Base-by-base conservation (phyloP, 345 rosid species). In the Odontarrhena argentea region DNA sequence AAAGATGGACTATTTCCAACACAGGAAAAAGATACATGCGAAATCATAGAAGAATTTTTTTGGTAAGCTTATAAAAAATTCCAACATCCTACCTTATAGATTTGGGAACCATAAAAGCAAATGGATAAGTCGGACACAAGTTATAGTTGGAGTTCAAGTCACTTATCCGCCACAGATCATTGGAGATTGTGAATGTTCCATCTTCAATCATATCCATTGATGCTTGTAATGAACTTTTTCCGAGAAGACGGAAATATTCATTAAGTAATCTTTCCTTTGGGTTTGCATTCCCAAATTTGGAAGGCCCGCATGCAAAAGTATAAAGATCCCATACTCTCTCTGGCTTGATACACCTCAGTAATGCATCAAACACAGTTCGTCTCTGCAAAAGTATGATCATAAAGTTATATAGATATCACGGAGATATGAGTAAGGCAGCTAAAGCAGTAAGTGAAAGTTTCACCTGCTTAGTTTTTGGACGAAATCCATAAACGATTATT, bases 201-300 rank as follows among this genome's bases (percentile, higher is more conserved):
- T 86, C 75, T 76, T 87, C 93, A 55, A 91, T 82, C 90, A 91
- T 85, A 53, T 77, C 71, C 81, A 67, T 85, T 15, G 99, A 83
- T 63, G 96, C 93, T 66, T 51, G 74, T 63, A 49, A 9, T 28
- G 85, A 82, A 56, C 78, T 71, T 77, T 65, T 84, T 70, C 96
- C 91, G 40, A 95, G 84, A 69, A 95, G 97, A 57, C 97, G 97
- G 46, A 91, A 89, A 74, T 87, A 95, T 82, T 95, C 99, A 72
- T 89, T 86, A 81, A 95, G 76, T 74, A 95, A 50, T 48, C 94
- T 88, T 77, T 86, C 82, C 83, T 86, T 87, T 53, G 99, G 99
- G 73, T 79, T 82, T 7, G 78, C 42, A 76, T 86, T 88, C 47
- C 77, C 76, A 75, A 70, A 94, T 76, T 74, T 91, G 76, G 86